Conservation (phyloP, 148 eudicot species). For the Limonium bicolor region DNA sequence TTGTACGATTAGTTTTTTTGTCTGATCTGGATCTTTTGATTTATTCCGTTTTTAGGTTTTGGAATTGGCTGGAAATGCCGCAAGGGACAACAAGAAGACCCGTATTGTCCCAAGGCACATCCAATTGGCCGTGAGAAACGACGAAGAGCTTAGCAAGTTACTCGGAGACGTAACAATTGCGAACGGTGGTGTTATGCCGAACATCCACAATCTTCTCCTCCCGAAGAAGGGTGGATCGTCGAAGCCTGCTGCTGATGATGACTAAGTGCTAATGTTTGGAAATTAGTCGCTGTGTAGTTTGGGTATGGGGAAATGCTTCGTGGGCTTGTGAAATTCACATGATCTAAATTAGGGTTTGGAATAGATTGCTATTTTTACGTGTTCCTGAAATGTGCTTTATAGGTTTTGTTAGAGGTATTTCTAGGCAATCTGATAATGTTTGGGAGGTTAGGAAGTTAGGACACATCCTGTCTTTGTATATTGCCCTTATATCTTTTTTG, state of each 20-base stretch:
- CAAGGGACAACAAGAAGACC: conserved; percentile 85
- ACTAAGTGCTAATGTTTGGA: background rate
- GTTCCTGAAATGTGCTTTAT: no score
- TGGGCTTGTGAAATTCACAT: no score
- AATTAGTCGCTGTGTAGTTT: no score
- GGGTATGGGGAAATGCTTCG: no score
- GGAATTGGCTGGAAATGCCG: conserved; percentile 88
- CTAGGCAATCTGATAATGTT: no score
- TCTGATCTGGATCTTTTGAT: background rate
- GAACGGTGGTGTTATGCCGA: conserved; percentile 88
- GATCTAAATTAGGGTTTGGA: no score
- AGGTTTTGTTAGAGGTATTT: no score
- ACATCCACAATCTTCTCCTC: conserved; percentile 69
- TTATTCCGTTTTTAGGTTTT: conserved; percentile 25
- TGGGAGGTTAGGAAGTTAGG: no score
- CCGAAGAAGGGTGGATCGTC: conserved; percentile 51
- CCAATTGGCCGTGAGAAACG: conserved; percentile 71
- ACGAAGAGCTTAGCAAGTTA: conserved; percentile 73
- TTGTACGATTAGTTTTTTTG: background rate
- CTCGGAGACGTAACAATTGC: conserved; percentile 85
- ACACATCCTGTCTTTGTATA: no score
- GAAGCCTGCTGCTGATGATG: conserved; percentile 45
- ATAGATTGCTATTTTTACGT: no score
- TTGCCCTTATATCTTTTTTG: no score
- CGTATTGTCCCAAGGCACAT: conserved; percentile 76